A percentile compares a stretch with the other conserved stretches of the same genome.
These are phyloP conservation scores for Huntiella moniliformis DNA, from an alignment of 2,329 filamentous ascomycete species.

Conservation along the genomic window DNA sequence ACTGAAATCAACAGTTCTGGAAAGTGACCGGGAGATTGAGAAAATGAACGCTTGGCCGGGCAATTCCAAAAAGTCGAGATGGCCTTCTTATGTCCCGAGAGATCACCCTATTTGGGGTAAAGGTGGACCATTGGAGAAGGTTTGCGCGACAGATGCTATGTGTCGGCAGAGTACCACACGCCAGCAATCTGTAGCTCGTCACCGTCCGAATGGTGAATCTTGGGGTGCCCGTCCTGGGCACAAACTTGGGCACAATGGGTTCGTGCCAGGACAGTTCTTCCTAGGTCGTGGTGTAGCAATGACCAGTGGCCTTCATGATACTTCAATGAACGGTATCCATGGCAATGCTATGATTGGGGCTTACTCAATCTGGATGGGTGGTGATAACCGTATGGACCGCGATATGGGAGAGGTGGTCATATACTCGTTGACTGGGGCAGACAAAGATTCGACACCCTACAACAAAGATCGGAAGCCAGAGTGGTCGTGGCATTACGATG, in stretches of 20 bases:
- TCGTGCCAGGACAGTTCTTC: slow-evolving; percentile 8
- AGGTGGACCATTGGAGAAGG: slow-evolving; percentile 5
- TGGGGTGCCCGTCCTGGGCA: slow-evolving; percentile 4
- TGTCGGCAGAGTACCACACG: slow-evolving; percentile 1
- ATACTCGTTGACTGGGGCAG: slow-evolving; percentile 9
- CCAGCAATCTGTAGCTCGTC: slow-evolving; percentile 4
- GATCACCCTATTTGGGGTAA: slow-evolving; percentile 9
- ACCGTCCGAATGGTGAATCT: slow-evolving; percentile 1
- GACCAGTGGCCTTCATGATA: slow-evolving; percentile 4
- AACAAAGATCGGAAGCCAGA: neutral
- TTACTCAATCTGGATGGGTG: slow-evolving; percentile 10
- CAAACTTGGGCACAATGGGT: slow-evolving; percentile 7
- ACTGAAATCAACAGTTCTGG: neutral
- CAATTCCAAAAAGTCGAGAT: slow-evolving; percentile 1
- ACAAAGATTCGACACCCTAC: neutral
- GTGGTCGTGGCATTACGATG: neutral
- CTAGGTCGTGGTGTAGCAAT: slow-evolving; percentile 5
- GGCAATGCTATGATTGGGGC: slow-evolving; percentile 2
- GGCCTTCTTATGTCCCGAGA: slow-evolving; percentile 4
- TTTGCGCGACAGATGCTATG: slow-evolving; percentile 2
- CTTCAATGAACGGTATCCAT: slow-evolving; percentile 7
- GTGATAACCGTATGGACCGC: slow-evolving; percentile 8
- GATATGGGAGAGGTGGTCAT: slow-evolving; percentile 9
- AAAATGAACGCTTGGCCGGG: slow-evolving; percentile 1
- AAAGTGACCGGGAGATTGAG: neutral